Evolutionary conservation across 306 rosid genomes (phyloP), one percentile per base, ranked within the genome.

Genomic region (Vigna unguiculata): DNA sequence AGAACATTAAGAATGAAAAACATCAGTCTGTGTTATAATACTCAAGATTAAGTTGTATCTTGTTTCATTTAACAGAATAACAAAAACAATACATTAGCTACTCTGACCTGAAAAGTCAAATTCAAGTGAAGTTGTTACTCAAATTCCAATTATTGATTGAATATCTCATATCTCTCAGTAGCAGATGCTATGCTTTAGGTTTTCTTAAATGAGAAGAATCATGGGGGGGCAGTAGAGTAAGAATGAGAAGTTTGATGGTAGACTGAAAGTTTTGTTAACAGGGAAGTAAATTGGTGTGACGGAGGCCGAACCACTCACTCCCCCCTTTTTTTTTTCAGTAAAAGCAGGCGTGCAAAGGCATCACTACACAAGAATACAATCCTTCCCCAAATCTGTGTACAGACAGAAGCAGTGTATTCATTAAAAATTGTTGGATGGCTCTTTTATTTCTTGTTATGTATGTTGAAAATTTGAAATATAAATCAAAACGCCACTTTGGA

Each of bases 1-100:
- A 41, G 48, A 58, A 66, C 46, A 76, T 45, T 43, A 11, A 24
- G 22, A 71, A 28, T n/a, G 47, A 70, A 76, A 78, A 52, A 48
- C 28, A 25, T 63, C 24, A 30, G 40, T 28, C 32, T 9, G 49
- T 7, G 21, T 21, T 2, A 47, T 74, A 38, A 6, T 19, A 19
- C 30, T 63, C 45, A 63, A 63, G 47, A 10, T 36, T 19, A 36
- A 36, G 47, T 15, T 63, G 16, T 17, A 17, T 63, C 69, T 36
- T 9, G 49, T 38, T 63, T 61, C 15, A 34, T 46, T 61, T 61
- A 32, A 61, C 32, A 61, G 67, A 22, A 59, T 7, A 59, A 61
- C 2, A 16, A 11, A 15, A 24, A 22, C 28, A 19, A 63, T 34
- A 1, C 2, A 22, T 21, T 25, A 67, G 34, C 48, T 28, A 40